A percentile compares a stretch with the other conserved stretches of the same genome.
phyloP scores from a whole-genome alignment of 129 eudicot species.

The Flaveria robusta region DNA sequence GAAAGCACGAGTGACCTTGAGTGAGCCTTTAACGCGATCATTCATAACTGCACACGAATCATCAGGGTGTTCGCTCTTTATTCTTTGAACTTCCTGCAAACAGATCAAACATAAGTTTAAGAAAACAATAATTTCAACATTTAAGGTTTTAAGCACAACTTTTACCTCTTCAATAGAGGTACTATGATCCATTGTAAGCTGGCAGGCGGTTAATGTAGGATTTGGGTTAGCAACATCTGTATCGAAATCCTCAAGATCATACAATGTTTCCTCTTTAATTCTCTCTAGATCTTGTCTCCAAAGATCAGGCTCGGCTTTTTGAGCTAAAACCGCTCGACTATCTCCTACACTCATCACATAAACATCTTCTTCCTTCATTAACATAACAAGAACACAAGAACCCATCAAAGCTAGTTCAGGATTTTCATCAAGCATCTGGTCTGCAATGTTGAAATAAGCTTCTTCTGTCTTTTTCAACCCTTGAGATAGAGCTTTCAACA shows the following conservation, averaged over 20 bases:
- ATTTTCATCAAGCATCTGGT: constrained; percentile 79
- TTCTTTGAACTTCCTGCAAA: constrained; percentile 80
- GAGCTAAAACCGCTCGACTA: constrained; percentile 88
- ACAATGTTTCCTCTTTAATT: constrained; percentile 85
- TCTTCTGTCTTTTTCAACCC: constrained; percentile 91
- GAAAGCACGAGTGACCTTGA: constrained; percentile 95
- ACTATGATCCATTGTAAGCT: constrained; percentile 90
- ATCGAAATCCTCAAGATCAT: constrained; percentile 74
- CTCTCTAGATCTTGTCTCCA: constrained; percentile 94
- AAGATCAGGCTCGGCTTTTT: constrained; percentile 72
- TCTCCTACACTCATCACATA: constrained; percentile 98
- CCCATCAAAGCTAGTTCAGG: constrained; percentile 99
- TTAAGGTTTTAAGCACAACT: constrained; percentile 2
- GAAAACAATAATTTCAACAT: background rate
- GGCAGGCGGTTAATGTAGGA: constrained; percentile 66
- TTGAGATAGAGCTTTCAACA: constrained; percentile 73
- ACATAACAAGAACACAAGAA: constrained; percentile 93
- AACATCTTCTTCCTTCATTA: constrained; percentile 98
- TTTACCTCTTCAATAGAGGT: constrained; percentile 84
- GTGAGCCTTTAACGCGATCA: constrained; percentile 95
- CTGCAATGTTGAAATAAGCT: constrained; percentile 79
- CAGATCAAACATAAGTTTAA: constrained; percentile 14
- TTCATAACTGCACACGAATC: constrained; percentile 74
- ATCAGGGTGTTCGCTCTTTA: constrained; percentile 75
- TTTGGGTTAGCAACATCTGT: constrained; percentile 39